Base-by-base conservation (phyloP, 352 stramenopile genomes). In the Pythium oligandrum region DNA sequence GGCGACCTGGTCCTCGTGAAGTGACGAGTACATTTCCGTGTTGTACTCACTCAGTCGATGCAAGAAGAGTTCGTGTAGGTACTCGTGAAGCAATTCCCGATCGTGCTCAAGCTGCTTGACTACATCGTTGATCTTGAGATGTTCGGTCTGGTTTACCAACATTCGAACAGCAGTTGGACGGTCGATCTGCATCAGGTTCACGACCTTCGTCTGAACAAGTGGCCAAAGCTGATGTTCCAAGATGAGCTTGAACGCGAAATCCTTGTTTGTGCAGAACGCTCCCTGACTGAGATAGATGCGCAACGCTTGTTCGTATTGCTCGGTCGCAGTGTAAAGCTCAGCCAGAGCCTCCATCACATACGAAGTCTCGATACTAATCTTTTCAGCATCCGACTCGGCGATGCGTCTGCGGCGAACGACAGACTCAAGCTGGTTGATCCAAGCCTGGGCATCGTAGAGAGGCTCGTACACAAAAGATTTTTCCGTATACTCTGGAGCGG, bases 241-340 rank as follows among this genome's bases (percentile, higher is more conserved):
- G 64, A 93, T 91, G 44, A 93, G 68, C 62, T 88, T 85, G 53
- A 93, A 93, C 11, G 76, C 83, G 40, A 88, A 78, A 36, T 91
- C 83, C 59, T 93, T 93, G 73, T 90, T 90, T 6, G 76, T 86
- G 58, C 83, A 93, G 44, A 85, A 84, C n/a, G 81, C 66, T 40
- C 80, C 83, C 64, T 91, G 83, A 60, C 77, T 91, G 43, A 93
- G 47, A 54, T 93, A 93, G 55, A 93, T 93, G 3, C 83, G 83
- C 36, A 93, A 56, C 6, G 83, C 83, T 51, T 93, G 69, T 11
- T 93, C 83, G 45, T 85, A 91, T 45, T 93, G 83, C 55, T 89
- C 80, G 0, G 78, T 91, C 6, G 80, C 73, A 8, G 83, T 88
- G 56, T 93, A 93, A 33, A 93, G 55, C 43, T 93, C 83, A 0